phyloP scores from a whole-genome alignment of 2,329 filamentous ascomycete genomes.

The Aspergillus amoenus region DNA sequence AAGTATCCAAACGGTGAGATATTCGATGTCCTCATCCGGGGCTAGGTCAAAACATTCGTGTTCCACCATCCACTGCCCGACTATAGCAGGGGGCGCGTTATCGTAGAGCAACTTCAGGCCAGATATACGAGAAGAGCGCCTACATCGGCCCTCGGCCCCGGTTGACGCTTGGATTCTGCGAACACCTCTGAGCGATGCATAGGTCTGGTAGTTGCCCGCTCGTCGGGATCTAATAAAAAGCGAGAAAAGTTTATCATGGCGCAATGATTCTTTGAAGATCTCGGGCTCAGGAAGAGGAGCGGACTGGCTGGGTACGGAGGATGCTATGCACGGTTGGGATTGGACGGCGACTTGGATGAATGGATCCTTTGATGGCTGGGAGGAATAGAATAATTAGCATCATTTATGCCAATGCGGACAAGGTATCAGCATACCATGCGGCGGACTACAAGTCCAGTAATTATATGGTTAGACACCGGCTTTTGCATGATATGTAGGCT shows the following conservation, averaged over 20 bases:
- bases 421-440: not conserved
- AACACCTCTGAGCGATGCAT: constrained; percentile 11
- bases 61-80: constrained; percentile 13
- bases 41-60: constrained; percentile 1
- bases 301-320: not conserved
- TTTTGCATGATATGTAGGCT: accelerated
- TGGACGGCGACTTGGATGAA: not conserved
- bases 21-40: constrained; percentile 6
- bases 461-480: not conserved
- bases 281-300: not conserved
- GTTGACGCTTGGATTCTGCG: constrained; percentile 11
- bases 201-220: constrained; percentile 5
- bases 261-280: not conserved
- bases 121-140: constrained; percentile 5
- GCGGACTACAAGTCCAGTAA: not conserved
- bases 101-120: constrained; percentile 10
- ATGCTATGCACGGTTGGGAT: not conserved
- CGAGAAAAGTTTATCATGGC: constrained; percentile 7
- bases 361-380: not conserved
- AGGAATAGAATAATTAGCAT: not conserved
- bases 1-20: constrained; percentile 8
- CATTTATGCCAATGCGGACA: accelerated
- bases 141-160: constrained; percentile 2
- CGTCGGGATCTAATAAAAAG: not conserved
- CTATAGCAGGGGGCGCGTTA: constrained; percentile 1